phyloP scores from a whole-genome alignment of 2,329 filamentous ascomycete species.

The Colletotrichum theobromicola region DNA sequence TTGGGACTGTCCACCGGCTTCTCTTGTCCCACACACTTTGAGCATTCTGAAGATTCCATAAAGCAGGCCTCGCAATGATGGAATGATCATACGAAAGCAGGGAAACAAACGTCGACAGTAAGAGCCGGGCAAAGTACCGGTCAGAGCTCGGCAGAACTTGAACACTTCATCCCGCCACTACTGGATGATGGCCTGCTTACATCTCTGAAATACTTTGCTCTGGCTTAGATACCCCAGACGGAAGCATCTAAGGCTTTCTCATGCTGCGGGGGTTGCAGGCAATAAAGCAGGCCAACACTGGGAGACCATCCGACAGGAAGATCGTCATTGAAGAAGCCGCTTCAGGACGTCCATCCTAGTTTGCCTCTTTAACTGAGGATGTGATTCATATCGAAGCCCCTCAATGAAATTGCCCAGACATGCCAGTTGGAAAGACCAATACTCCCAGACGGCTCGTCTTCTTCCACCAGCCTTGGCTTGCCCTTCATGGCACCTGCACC shows the following conservation, averaged over 20 bases:
- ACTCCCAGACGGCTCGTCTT: not conserved
- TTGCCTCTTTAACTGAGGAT: conserved; percentile 1
- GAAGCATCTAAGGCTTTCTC: not conserved
- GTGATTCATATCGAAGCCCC: not conserved
- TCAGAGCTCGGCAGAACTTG: not conserved
- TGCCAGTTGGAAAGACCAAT: not conserved
- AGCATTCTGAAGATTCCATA: not conserved
- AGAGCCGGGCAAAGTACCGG: not conserved
- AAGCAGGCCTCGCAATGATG: not conserved
- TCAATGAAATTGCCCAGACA: not conserved
- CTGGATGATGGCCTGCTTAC: not conserved
- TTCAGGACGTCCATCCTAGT: not conserved
- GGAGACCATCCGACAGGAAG: not conserved
- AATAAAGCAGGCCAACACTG: not conserved
- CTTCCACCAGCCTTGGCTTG: not conserved
- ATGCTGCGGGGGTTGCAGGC: not conserved
- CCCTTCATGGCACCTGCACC: not conserved
- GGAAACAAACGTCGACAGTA: not conserved
- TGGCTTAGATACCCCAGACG: not conserved
- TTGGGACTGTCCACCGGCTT: not conserved
- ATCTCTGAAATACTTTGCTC: not conserved
- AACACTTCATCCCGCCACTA: not conserved
- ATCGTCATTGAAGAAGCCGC: not conserved
- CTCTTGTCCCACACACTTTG: not conserved
- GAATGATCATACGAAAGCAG: not conserved